phyloP scores from a whole-genome alignment of 306 rosid species.

The Mimosa bimucronata region DNA sequence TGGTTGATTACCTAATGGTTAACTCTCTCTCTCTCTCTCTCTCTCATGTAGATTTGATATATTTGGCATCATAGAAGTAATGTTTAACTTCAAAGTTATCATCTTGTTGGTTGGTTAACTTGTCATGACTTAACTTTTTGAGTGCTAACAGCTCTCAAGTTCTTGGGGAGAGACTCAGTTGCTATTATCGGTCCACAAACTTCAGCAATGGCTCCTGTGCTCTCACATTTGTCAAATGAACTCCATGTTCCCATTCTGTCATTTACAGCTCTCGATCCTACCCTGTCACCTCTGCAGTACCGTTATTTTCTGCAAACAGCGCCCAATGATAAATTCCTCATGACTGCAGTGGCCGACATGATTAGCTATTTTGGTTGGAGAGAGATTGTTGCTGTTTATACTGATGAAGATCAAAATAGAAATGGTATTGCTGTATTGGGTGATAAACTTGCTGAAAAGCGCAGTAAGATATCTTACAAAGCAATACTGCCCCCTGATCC shows the following conservation, averaged over 20 bases:
- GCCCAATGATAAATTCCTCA: not conserved
- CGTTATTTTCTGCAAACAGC: constrained; percentile 5
- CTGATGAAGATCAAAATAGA: not conserved
- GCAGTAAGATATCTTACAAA: not conserved
- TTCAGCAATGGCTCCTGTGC: not conserved
- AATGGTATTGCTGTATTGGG: constrained; percentile 2
- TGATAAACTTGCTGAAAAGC: not conserved
- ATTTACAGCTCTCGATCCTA: constrained; percentile 6
- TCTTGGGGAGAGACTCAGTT: not conserved
- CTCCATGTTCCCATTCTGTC: constrained; percentile 8
- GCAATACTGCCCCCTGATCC: constrained; percentile 6
- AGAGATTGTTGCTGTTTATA: not conserved
- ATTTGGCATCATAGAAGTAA: not conserved
- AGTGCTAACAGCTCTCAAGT: not conserved
- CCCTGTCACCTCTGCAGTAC: constrained; percentile 3
- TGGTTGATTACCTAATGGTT: not conserved
- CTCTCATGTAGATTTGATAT: not conserved
- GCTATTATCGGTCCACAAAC: constrained; percentile 1
- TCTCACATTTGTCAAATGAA: constrained; percentile 1
- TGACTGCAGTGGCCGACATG: not conserved
- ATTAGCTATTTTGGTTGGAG: not conserved
- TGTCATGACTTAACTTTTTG: not conserved
- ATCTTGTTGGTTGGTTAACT: not conserved
- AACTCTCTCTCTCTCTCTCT: not conserved
- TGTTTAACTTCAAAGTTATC: not conserved